These are phyloP conservation scores for Naganishia vishniacii DNA, from an alignment of 768 basidiomycete species.

Conservation along the genomic window DNA sequence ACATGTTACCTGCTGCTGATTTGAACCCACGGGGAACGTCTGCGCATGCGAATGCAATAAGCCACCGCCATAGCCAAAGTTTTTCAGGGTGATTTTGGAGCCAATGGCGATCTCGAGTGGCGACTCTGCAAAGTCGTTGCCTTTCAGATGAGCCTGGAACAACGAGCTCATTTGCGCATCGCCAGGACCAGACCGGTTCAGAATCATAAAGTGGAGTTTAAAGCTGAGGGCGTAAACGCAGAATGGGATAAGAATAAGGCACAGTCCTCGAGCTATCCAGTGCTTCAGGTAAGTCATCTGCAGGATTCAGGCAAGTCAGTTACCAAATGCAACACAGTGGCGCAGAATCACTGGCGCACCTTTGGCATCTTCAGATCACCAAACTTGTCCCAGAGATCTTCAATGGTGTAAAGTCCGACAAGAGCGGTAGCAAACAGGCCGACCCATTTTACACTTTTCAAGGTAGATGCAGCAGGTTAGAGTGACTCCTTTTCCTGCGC, in stretches of 20 bases:
- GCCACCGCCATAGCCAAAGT: constrained; percentile 96
- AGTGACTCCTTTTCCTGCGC: no score
- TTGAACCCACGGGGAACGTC: constrained; percentile 81
- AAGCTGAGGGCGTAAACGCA: constrained; percentile 89
- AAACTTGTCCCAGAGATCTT: constrained; percentile 98
- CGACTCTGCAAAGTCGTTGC: constrained; percentile 86
- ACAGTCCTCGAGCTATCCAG: constrained; percentile 78
- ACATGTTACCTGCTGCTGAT: constrained; percentile 94
- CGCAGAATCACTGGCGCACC: constrained; percentile 54
- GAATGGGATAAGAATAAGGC: constrained; percentile 82
- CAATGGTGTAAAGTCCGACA: constrained; percentile 91
- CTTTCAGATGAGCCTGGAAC: constrained; percentile 91
- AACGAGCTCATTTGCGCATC: constrained; percentile 98
- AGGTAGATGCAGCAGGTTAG: no score
- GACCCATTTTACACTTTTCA: constrained; percentile 80
- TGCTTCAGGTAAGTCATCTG: constrained; percentile 83
- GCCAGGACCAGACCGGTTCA: constrained; percentile 90
- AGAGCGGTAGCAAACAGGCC: constrained; percentile 91
- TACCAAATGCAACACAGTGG: not conserved
- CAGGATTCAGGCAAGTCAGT: not conserved
- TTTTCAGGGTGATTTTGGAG: constrained; percentile 86
- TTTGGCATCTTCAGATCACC: constrained; percentile 86
- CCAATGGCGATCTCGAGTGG: constrained; percentile 88
- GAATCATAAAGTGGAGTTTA: constrained; percentile 91
- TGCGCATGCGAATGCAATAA: constrained; percentile 96